phyloP scores from a whole-genome alignment of 108 stramenopile species.

The Conticribra guillardii region DNA sequence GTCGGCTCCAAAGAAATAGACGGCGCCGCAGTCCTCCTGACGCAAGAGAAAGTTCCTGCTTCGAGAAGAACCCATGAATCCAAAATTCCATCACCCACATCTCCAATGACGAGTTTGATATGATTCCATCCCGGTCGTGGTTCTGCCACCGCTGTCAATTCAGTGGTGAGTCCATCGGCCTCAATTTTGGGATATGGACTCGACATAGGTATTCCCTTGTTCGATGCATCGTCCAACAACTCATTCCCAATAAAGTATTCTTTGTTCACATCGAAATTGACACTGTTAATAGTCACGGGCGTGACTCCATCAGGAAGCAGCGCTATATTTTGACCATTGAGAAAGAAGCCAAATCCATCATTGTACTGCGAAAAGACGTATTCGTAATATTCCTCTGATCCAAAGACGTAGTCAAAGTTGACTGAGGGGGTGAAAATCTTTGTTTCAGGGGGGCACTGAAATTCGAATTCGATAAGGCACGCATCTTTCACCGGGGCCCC shows the following conservation, averaged over 20 bases:
- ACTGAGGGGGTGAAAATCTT: slow-evolving; percentile 26
- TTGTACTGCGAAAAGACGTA: slow-evolving; percentile 38
- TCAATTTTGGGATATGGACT: slow-evolving; percentile 25
- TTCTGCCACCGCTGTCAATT: slow-evolving; percentile 30
- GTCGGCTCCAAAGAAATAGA: neutral
- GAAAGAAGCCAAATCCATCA: slow-evolving; percentile 45
- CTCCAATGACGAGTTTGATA: slow-evolving; percentile 33
- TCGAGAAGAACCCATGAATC: slow-evolving; percentile 43
- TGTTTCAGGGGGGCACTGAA: slow-evolving; percentile 21
- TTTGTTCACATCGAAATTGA: slow-evolving; percentile 29
- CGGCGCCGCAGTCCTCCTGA: slow-evolving; percentile 6
- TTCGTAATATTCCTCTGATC: slow-evolving; percentile 43
- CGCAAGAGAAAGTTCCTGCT: slow-evolving; percentile 34
- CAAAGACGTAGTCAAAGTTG: slow-evolving; percentile 46
- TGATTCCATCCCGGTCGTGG: slow-evolving; percentile 21
- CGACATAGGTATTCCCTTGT: slow-evolving; percentile 1
- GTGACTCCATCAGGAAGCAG: slow-evolving; percentile 14
- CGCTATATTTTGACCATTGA: slow-evolving; percentile 47
- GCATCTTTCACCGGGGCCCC: slow-evolving; percentile 15
- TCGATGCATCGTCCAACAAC: too few species aligned
- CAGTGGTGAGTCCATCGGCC: slow-evolving; percentile 37
- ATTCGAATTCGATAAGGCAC: slow-evolving; percentile 37
- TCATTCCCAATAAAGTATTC: slow-evolving; percentile 25
- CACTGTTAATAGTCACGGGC: slow-evolving; percentile 41
- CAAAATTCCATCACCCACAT: slow-evolving; percentile 23